Conservation (phyloP, 2,329 filamentous ascomycete genomes). For the Hymenotorrendiella dingleyae region DNA sequence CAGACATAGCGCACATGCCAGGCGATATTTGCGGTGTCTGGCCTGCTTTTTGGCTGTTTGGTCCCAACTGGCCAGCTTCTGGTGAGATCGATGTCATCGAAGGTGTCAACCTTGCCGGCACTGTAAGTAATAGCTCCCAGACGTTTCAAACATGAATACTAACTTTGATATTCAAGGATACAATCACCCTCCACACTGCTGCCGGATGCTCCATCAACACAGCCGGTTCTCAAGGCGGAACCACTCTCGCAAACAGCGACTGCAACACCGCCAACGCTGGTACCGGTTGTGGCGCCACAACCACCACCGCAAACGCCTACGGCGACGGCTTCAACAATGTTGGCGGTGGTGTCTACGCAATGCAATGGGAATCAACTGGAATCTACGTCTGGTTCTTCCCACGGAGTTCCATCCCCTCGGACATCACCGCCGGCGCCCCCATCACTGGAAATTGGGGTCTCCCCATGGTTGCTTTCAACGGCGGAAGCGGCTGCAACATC, state of each 20-base stretch:
- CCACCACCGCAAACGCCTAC: conserved; percentile 41
- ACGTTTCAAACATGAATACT: too few relatives aligned
- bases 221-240: conserved; percentile 37
- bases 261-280: conserved; percentile 44
- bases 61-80: conserved; percentile 50
- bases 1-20: conserved; percentile 71
- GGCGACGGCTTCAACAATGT: conserved; percentile 61
- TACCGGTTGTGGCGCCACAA: conserved; percentile 31
- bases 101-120: conserved; percentile 56
- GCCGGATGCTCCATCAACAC: conserved; percentile 39
- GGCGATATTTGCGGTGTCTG: conserved; percentile 64
- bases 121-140: too few relatives aligned
- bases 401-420: conserved; percentile 55
- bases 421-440: conserved; percentile 53
- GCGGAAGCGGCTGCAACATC: conserved; percentile 58
- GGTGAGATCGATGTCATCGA: conserved; percentile 65
- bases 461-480: conserved; percentile 62
- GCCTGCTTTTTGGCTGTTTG: conserved; percentile 57
- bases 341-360: conserved; percentile 63
- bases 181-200: conserved; percentile 57
- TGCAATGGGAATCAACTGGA: conserved; percentile 61
- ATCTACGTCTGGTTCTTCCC: conserved; percentile 76
- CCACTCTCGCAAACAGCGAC: conserved; percentile 33
- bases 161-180: too few relatives aligned
- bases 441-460: conserved; percentile 61